phyloP scores from a whole-genome alignment of 441 rosid species.

The Omphalea diandra region DNA sequence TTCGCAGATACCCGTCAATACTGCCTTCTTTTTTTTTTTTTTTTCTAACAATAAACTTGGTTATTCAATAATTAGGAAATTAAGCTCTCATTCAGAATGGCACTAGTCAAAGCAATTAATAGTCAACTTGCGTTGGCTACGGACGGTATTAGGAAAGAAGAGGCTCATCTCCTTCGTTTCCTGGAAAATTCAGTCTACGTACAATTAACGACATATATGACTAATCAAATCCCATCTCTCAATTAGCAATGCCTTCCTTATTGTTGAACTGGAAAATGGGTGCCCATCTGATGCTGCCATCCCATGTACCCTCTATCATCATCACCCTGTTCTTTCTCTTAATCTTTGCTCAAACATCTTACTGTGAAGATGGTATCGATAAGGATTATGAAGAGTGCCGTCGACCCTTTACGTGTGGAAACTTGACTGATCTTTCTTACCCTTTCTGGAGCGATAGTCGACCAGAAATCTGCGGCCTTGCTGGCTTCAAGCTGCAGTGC shows the following conservation, averaged over 20 bases:
- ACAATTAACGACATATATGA: too few species aligned
- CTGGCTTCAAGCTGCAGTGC: conserved; percentile 8
- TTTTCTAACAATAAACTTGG: too few species aligned
- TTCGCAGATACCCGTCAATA: too few species aligned
- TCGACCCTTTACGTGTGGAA: conserved; percentile 6
- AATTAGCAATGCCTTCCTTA: neutral
- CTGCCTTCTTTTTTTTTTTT: too few species aligned
- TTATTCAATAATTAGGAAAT: too few species aligned
- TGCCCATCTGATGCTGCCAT: neutral
- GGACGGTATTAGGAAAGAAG: too few species aligned
- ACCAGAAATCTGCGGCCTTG: conserved; percentile 6
- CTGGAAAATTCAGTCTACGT: too few species aligned
- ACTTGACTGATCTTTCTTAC: neutral
- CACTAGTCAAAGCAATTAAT: too few species aligned
- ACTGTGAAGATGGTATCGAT: conserved; percentile 23
- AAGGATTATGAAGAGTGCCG: conserved; percentile 23
- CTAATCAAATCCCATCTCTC: neutral
- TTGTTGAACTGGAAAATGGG: conserved; percentile 15
- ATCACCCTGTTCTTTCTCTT: conserved; percentile 23
- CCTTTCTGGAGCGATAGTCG: conserved; percentile 25
- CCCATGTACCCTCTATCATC: conserved; percentile 2
- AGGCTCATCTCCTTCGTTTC: too few species aligned
- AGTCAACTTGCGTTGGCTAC: too few species aligned
- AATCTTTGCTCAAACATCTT: conserved; percentile 18
- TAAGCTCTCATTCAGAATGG: too few species aligned